Base-by-base conservation (phyloP, 441 rosid species). In the Pelargonium fulgidum region DNA sequence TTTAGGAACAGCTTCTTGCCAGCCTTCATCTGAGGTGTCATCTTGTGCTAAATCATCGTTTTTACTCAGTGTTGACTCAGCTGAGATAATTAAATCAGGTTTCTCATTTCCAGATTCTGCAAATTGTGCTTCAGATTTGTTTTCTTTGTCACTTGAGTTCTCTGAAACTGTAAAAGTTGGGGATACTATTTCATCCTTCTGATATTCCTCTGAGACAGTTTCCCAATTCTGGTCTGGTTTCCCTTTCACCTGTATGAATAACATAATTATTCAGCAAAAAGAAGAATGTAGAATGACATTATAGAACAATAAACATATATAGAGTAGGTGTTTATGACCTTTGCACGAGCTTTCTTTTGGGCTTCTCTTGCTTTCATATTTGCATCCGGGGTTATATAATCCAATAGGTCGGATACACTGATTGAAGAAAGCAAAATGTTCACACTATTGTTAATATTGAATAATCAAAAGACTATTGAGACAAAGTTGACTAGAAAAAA, bases 1-100 rank as follows among this genome's bases (percentile, higher is more conserved):
- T 83, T 84, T 89, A 2, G 92, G 87, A 59, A 84, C 89, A 75
- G 95, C 92, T 84, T 89, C 92, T 81, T 89, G 94, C 95, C 95
- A 89, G 75, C 95, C 95, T 81, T 89, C 90, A 75, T 87, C 95
- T 3, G 89, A 82, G 54, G 65, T 81, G 65, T 85, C 87, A 44
- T 82, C 86, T 41, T 77, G 84, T 48, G 65, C 71, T 1, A 68
- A 64, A 68, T 78, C 72, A 47, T 80, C 85, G 62, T 39, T 74
- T 64, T 70, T 76, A 65, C 74, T 77, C 69, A 72, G 13, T 33
- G 68, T 47, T 24, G 72, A 62, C 67, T 86, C 81, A 68, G 76
- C 85, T 64, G 77, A 83, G 24, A 79, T 81, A 81, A 59, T 69
- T 64, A 81, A 65, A 81, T 86, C 91, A 69, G 71, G 74, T 72